These are phyloP conservation scores for Acorus calamus DNA, from an alignment of 106 monocot genomes.

Conservation along the genomic window DNA sequence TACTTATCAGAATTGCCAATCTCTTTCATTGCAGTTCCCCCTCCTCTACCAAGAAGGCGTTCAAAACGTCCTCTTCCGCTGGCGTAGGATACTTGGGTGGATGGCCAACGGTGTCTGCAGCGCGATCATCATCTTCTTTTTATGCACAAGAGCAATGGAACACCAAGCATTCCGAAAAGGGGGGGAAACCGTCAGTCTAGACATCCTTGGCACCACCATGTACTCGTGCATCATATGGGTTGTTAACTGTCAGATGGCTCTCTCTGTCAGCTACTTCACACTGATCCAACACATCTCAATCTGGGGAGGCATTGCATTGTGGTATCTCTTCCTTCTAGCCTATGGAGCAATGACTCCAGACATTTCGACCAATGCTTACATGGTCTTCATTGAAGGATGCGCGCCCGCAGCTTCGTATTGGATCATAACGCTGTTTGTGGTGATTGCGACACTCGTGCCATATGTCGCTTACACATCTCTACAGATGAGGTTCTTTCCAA, in stretches of 20 bases:
- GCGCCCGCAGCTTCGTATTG: slow-evolving; percentile 54
- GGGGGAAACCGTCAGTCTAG: slow-evolving; percentile 34
- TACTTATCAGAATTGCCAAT: not conserved
- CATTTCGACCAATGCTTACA: slow-evolving; percentile 49
- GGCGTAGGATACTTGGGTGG: slow-evolving; percentile 35
- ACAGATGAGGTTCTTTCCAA: slow-evolving; percentile 78
- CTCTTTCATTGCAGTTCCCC: slow-evolving; percentile 23
- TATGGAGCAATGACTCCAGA: slow-evolving; percentile 53
- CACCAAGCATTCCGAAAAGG: slow-evolving; percentile 34
- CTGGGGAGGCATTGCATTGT: slow-evolving; percentile 78
- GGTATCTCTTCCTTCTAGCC: slow-evolving; percentile 62
- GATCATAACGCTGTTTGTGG: slow-evolving; percentile 59
- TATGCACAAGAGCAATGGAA: slow-evolving; percentile 21
- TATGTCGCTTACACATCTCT: slow-evolving; percentile 47
- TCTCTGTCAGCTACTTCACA: slow-evolving; percentile 77
- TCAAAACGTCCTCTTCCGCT: slow-evolving; percentile 35
- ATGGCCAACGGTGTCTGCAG: slow-evolving; percentile 22
- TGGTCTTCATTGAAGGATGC: slow-evolving; percentile 53
- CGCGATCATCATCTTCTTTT: slow-evolving; percentile 25
- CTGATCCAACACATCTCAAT: slow-evolving; percentile 89
- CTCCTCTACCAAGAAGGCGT: slow-evolving; percentile 47
- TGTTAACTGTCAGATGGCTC: slow-evolving; percentile 90
- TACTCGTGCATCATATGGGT: slow-evolving; percentile 93
- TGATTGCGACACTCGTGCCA: slow-evolving; percentile 65
- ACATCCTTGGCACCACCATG: slow-evolving; percentile 49